Evolutionary conservation across 305 asterid genomes (phyloP).

Genomic region (Nicotiana rustica): DNA sequence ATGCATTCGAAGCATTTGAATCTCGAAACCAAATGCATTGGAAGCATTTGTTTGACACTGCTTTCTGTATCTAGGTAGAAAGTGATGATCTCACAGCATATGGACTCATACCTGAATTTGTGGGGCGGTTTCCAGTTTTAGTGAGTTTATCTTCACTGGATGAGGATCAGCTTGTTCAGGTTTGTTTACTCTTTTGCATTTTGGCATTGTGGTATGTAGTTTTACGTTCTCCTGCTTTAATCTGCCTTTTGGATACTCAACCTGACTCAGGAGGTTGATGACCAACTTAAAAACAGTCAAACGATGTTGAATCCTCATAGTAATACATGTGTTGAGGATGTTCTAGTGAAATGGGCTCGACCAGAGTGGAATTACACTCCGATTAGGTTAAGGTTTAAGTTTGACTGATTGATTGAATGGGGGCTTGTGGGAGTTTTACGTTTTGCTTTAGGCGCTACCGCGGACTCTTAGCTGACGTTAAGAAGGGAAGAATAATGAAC

Average conservation of each 20-base stretch:
- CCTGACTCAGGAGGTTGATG: slow-evolving; percentile 5
- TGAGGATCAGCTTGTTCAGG: slow-evolving; percentile 84
- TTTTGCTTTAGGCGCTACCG: background rate
- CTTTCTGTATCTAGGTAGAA: slow-evolving; percentile 65
- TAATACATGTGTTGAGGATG: background rate
- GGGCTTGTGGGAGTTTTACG: background rate
- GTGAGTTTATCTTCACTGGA: slow-evolving; percentile 76
- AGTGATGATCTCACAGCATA: slow-evolving; percentile 80
- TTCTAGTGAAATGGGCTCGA: background rate
- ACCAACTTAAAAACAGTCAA: slow-evolving; percentile 19
- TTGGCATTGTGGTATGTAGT: slow-evolving; percentile 9
- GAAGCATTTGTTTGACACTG: slow-evolving; percentile 37
- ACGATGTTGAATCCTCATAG: slow-evolving; percentile 23
- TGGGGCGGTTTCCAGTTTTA: slow-evolving; percentile 80
- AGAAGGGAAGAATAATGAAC: slow-evolving; percentile 5
- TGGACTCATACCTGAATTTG: slow-evolving; percentile 90
- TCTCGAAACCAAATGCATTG: background rate
- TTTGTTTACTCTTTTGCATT: slow-evolving; percentile 42
- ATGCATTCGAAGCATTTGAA: slow-evolving; percentile 24
- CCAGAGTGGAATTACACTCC: background rate
- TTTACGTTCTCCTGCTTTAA: background rate
- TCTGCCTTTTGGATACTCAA: background rate
- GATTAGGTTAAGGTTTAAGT: background rate
- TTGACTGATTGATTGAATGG: slow-evolving; percentile 12
- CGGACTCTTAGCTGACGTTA: background rate